A percentile compares a stretch with the other conserved stretches of the same genome.
Conservation (phyloP, 352 stramenopile genomes). For the Phytophthora crassamura region DNA sequence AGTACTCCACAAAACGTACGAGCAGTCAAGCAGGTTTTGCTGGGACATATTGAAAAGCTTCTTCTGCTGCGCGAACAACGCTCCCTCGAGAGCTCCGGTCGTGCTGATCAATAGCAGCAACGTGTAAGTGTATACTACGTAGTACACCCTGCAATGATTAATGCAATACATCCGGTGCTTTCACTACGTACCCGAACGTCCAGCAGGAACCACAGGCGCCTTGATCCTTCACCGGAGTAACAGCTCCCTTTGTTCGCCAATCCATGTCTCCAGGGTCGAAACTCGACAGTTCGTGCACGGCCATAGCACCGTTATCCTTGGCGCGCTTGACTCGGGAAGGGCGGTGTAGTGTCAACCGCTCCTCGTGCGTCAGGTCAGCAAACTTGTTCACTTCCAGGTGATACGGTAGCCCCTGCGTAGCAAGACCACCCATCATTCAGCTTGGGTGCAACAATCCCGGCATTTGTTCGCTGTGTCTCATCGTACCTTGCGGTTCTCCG, state of each 20-base stretch:
- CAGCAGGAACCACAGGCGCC: conserved; percentile 93
- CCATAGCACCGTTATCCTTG: conserved; percentile 65
- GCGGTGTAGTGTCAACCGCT: conserved; percentile 60
- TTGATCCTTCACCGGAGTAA: conserved; percentile 93
- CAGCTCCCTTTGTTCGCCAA: conserved; percentile 86
- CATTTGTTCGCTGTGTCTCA: too few relatives aligned
- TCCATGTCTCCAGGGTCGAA: conserved; percentile 78
- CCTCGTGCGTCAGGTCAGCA: conserved; percentile 79
- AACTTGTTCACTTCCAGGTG: conserved; percentile 86
- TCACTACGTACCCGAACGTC: conserved; percentile 77
- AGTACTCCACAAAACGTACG: conserved; percentile 43
- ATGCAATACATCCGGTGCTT: neutral
- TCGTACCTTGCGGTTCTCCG: conserved; percentile 79
- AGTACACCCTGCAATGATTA: neutral
- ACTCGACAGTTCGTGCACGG: conserved; percentile 49
- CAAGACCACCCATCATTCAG: neutral
- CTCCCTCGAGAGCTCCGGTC: conserved; percentile 81
- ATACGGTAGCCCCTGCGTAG: conserved; percentile 72
- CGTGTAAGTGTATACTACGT: conserved; percentile 9
- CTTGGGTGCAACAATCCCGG: neutral
- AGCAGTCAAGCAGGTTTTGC: conserved; percentile 93
- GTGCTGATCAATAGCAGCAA: conserved; percentile 51
- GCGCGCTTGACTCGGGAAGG: conserved; percentile 56
- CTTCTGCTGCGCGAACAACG: conserved; percentile 72
- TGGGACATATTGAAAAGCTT: conserved; percentile 88